Percentiles rank a stretch among this genome's conserved stretches.
These are phyloP conservation scores for Ramaria rubella DNA, from an alignment of 768 basidiomycete genomes.

Conservation along the genomic window DNA sequence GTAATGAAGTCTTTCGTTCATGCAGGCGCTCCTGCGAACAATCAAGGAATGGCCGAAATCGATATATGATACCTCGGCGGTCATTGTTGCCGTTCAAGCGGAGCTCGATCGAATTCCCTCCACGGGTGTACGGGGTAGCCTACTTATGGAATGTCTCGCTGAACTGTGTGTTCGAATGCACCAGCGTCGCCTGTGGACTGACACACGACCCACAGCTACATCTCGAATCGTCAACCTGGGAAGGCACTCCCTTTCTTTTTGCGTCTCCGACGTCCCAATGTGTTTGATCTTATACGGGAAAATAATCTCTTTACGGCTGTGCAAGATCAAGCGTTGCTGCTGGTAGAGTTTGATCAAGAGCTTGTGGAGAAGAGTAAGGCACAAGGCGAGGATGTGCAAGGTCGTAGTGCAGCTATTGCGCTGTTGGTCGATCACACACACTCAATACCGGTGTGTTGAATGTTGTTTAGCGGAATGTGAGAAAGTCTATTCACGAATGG, in stretches of 20 bases:
- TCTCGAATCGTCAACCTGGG: slow-evolving; percentile 83
- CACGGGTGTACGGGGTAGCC: slow-evolving; percentile 38
- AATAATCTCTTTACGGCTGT: slow-evolving; percentile 93
- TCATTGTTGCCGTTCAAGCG: slow-evolving; percentile 82
- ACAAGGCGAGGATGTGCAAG: slow-evolving; percentile 34
- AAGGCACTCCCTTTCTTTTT: slow-evolving; percentile 91
- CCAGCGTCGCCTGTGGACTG: background rate
- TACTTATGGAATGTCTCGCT: slow-evolving; percentile 91
- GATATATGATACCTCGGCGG: slow-evolving; percentile 82
- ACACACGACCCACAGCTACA: slow-evolving; percentile 48
- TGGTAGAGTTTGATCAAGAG: slow-evolving; percentile 94
- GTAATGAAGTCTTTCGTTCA: background rate
- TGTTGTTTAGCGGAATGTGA: background rate
- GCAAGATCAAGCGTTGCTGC: slow-evolving; percentile 83
- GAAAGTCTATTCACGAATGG: background rate
- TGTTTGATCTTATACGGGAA: slow-evolving; percentile 91
- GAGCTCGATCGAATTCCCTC: slow-evolving; percentile 63
- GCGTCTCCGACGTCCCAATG: slow-evolving; percentile 76
- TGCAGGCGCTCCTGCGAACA: slow-evolving; percentile 65
- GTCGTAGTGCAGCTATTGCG: slow-evolving; percentile 70
- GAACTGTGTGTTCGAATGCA: slow-evolving; percentile 56
- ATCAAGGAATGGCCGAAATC: slow-evolving; percentile 86
- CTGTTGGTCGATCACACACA: slow-evolving; percentile 91
- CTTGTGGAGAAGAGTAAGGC: slow-evolving; percentile 52
- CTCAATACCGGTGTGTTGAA: slow-evolving; percentile 76